phyloP scores from a whole-genome alignment of 1,284 basidiomycete genomes.

The Mrakiaceae sp. region DNA sequence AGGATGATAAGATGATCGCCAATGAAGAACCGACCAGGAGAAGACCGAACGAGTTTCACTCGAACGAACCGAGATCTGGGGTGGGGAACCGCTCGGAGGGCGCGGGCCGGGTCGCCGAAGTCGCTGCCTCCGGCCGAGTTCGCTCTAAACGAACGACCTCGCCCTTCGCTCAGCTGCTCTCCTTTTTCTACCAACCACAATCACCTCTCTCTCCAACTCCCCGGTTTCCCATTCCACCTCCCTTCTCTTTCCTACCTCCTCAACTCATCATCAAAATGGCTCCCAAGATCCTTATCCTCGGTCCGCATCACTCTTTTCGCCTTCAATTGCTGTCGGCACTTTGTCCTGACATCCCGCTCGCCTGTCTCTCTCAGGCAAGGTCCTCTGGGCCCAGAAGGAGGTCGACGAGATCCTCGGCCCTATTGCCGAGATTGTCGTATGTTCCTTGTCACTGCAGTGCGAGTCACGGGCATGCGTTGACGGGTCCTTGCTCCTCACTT shows the following conservation, averaged over 20 bases:
- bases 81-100: too few species aligned
- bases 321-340: background rate
- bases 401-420: slow-evolving; percentile 51
- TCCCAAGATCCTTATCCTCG: slow-evolving; percentile 4
- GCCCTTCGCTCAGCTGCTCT: too few species aligned
- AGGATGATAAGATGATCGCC: too few species aligned
- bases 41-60: too few species aligned
- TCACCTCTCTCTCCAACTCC: background rate
- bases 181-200: background rate
- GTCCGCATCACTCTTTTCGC: background rate
- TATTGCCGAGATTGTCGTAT: slow-evolving; percentile 62
- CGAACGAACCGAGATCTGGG: too few species aligned
- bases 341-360: background rate
- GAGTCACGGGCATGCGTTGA: background rate
- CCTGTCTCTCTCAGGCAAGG: slow-evolving; percentile 40
- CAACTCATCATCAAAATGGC: background rate
- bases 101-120: too few species aligned
- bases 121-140: too few species aligned
- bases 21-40: too few species aligned
- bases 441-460: slow-evolving; percentile 27
- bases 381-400: slow-evolving; percentile 71
- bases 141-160: too few species aligned
- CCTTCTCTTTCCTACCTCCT: background rate
- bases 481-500: background rate
- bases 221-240: background rate